Evolutionary conservation across 2,329 filamentous ascomycete genomes (phyloP), one percentile per base, ranked within the genome.

Genomic region (Alternaria panax): DNA sequence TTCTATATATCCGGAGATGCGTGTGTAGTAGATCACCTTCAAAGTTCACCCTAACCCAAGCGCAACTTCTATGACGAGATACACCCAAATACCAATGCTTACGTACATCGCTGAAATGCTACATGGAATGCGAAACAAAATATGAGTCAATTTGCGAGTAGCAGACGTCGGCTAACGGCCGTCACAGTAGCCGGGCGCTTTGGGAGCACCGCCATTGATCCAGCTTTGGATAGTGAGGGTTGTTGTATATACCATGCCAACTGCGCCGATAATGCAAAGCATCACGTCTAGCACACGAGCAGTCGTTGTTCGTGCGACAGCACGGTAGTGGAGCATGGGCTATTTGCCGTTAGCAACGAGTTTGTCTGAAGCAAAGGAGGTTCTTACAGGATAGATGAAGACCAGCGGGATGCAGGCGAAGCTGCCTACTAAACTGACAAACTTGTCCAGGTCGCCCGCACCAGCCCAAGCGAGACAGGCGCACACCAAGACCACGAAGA

Each of bases 391-490:
- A 76, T 99, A 99, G 54, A 99, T 96, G 74, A 96, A 98, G 62
- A 98, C 95, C 58, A 99, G 83, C 43, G 95, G 95, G 69, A 99
- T 95, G 76, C 95, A 99, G 62, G 95, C 95, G 83, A 99, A 99
- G 79, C 93, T 97, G 66, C 95, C 95, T 20, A 99, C 93, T 38
- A 99, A 85, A 22, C 93, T 91, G 30, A 99, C 96, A 77, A 99
- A 99, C 80, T 98, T 98, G 82, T 99, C 95, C 54, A 99, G 82
- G 79, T 98, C 90, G 67, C 92, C 91, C 3, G 95, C 94, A 62
- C 95, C 95, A 43, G 90, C 88, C 92, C 93, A 99, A 2, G 94
- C 94, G 66, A 99, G 90, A 59, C 88, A 80, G 0, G 93, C 91
- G 73, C 95, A 98, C 24, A 95, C 79, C 72, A 92, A 87, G 51